Evolutionary conservation across 2,329 filamentous ascomycete genomes (phyloP), one percentile per base, ranked within the genome.

Genomic region (Herpotrichia juniperi): DNA sequence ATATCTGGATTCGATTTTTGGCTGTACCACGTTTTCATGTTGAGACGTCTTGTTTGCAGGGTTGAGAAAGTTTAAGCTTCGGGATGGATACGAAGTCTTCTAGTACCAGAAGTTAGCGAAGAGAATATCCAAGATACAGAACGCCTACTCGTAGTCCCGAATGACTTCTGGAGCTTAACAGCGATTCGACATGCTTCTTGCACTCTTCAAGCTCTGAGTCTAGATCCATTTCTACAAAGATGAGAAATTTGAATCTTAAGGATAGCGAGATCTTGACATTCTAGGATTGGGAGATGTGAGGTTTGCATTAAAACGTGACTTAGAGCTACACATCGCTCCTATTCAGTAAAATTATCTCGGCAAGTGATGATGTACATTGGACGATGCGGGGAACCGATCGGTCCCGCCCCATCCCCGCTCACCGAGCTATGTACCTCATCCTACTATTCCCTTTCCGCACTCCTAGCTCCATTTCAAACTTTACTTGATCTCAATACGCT

Each of bases 81-180:
- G 42, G 14, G 57, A 59, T n/a, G 59, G 61, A 45, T 64, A 64
- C 22, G 59, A 62, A n/a, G 58, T 57, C 31, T 53, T 32, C 61
- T 64, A 31, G 22, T n/a, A 34, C 2, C 12, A 12, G 32, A 35
- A 21, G 25, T 54, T n/a, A 46, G 31, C 35, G 21, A n/a, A 10
- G 28, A 44, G 26, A 28, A 16, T 14, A 30, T 12, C 16, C 7
- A 40, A 19, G 3, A 50, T 17, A n/a, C 4, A n/a, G 26, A 7
- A 24, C 14, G 39, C 34, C 14, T 39, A 53, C 54, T 31, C 34
- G 39, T 10, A 59, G 48, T 4, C 51, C 50, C 19, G 34, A 12
- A 42, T 49, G 44, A 1, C 50, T 50, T 28, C 40, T 51, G 3
- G 22, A 4, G 2, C 30, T 40, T 31, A 61, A 32, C 1, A 58